Evolutionary conservation across 768 basidiomycete species (phyloP), one percentile per base, ranked within the genome.

Genomic region (Dioszegia hungarica): DNA sequence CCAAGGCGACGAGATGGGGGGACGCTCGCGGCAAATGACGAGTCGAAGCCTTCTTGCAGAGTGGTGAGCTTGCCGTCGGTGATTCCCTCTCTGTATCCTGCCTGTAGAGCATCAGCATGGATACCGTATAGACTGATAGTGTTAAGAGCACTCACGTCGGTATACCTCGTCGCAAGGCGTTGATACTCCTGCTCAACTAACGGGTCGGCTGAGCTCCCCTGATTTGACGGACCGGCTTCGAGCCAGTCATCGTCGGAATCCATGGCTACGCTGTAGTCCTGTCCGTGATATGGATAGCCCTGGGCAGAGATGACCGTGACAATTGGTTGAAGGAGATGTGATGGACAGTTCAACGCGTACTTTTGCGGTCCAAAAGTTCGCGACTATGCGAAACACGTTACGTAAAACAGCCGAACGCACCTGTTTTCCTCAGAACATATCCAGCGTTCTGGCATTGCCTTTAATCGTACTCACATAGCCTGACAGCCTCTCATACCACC

Each of bases 51-150:
- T 61, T 85, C 79, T 68, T 99, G 94, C 1, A 97, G 80, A 2
- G 85, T 85, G 0, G 82, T 80, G 72, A 93, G 87, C 74, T 97
- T 98, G 2, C 94, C 94, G 3, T 86, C 85, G 0, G 86, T 88
- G 66, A 98, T 94, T 5, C 94, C 94, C 77, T 97, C 93, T n/a
- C 94, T 84, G 70, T 97, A 97, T 1, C 94, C 94, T 17, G 84
- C 84, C 94, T 95, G 14, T 20, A 8, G 5, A 34, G 1, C 15
- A 28, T 48, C 41, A 51, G 34, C 39, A 33, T 27, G 15, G 25
- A 12, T 36, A 17, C 29, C 28, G 5, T 17, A 1, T 15, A 14
- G 25, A 24, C 33, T 8, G 20, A 20, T 3, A 29, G 25, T 22
- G 28, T 24, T 15, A 27, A n/a, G 24, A 19, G 29, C 9, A 64